Evolutionary conservation across 129 eudicot genomes (phyloP).

Genomic region (Saposhnikovia divaricata): DNA sequence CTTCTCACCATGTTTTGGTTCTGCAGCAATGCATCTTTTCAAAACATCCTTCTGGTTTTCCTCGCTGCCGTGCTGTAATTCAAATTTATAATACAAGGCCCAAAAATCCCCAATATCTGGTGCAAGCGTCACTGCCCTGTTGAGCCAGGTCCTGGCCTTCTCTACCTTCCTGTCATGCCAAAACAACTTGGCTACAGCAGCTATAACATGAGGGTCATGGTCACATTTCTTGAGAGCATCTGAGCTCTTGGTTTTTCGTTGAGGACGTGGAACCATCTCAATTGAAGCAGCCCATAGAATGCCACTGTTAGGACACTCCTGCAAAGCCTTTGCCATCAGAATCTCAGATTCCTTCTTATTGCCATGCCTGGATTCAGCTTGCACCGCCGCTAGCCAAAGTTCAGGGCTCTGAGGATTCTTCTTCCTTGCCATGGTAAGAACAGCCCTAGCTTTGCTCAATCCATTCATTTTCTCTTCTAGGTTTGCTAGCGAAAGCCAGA

Average conservation of each 20-base stretch:
- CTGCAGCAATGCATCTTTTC: constrained; percentile 65
- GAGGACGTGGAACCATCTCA: constrained; percentile 89
- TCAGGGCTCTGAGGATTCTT: constrained; percentile 83
- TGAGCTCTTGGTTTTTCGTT: constrained; percentile 51
- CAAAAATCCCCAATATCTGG: constrained; percentile 94
- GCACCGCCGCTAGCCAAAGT: constrained; percentile 85
- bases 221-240: constrained; percentile 74
- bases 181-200: constrained; percentile 81
- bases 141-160: constrained; percentile 78
- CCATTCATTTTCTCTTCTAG: constrained; percentile 78
- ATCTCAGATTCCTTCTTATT: constrained; percentile 75
- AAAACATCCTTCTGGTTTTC: constrained; percentile 73
- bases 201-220: constrained; percentile 74
- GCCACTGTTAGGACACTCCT: constrained; percentile 85
- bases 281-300: constrained; percentile 83
- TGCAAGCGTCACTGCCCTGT: constrained; percentile 68
- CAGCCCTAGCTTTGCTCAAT: constrained; percentile 77
- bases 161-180: constrained; percentile 95
- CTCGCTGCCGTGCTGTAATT: constrained; percentile 69
- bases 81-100: constrained; percentile 76
- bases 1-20: constrained; percentile 90
- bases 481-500: constrained; percentile 84
- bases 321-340: constrained; percentile 87
- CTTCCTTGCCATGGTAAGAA: constrained; percentile 80
- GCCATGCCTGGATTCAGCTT: constrained; percentile 73